A percentile compares a stretch with the other conserved stretches of the same genome.
Evolutionary conservation across 2,329 filamentous ascomycete genomes (phyloP).

Genomic region (Clarireedia sp.): DNA sequence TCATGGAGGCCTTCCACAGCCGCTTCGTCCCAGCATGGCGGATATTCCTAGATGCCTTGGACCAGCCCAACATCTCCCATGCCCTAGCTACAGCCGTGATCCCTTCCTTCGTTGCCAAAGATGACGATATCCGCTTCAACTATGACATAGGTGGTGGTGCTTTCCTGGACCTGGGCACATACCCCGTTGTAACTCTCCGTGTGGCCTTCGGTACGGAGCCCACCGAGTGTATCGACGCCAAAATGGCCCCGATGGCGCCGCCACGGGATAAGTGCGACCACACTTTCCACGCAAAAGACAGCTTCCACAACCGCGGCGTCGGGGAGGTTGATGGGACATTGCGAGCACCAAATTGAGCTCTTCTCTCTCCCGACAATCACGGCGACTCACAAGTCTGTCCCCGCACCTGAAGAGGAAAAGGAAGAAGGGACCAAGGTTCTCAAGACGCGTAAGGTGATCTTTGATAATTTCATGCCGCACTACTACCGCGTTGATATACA

Average conservation of each 20-base stretch:
- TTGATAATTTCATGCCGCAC: too few relatives aligned
- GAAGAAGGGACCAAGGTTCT: too few relatives aligned
- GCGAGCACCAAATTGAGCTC: slow-evolving; percentile 17
- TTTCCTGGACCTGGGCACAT: slow-evolving; percentile 35
- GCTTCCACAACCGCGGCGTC: slow-evolving; percentile 34
- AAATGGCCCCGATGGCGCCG: slow-evolving; percentile 24
- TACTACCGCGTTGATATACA: too few relatives aligned
- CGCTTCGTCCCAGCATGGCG: slow-evolving; percentile 43
- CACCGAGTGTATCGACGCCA: slow-evolving; percentile 32
- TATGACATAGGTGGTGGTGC: slow-evolving; percentile 32
- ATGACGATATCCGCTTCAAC: slow-evolving; percentile 38
- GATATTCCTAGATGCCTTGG: slow-evolving; percentile 34
- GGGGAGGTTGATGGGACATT: slow-evolving; percentile 26
- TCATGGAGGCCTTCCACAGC: slow-evolving; percentile 45
- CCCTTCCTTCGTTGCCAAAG: slow-evolving; percentile 27
- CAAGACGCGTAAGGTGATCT: too few relatives aligned
- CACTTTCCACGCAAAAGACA: slow-evolving; percentile 31
- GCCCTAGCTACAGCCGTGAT: slow-evolving; percentile 28
- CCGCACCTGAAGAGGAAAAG: too few relatives aligned
- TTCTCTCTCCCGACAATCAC: too few relatives aligned
- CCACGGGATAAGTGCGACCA: slow-evolving; percentile 29
- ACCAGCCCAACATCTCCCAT: slow-evolving; percentile 32
- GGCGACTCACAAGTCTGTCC: too few relatives aligned
- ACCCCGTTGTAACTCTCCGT: slow-evolving; percentile 33
- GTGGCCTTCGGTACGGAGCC: slow-evolving; percentile 34